Conservation (phyloP, 805 yeast species). For the Lipomyces spencermartinsiae region DNA sequence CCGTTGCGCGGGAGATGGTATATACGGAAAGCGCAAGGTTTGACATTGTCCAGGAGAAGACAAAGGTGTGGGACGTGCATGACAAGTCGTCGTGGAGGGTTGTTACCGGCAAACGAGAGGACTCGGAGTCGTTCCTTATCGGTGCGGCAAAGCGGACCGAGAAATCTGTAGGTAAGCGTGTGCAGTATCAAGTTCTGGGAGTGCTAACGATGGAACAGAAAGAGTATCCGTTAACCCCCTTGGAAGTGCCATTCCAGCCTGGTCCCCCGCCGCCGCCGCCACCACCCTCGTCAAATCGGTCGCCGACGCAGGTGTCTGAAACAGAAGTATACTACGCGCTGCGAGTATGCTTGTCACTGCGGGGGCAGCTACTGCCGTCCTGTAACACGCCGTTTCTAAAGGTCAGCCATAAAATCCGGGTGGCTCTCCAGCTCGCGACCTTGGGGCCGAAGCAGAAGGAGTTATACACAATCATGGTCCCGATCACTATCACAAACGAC, state of each 20-base stretch:
- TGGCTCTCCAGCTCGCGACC: not conserved
- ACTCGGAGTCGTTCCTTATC: not conserved
- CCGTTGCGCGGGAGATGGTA: not conserved
- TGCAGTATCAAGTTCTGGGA: not conserved
- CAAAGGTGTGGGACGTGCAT: not conserved
- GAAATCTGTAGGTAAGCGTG: not conserved
- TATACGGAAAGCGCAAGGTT: not conserved
- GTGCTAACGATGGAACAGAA: not conserved
- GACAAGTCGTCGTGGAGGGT: conserved; percentile 6
- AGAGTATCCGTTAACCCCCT: not conserved
- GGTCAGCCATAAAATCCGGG: conserved; percentile 11
- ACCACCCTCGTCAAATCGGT: conserved; percentile 6
- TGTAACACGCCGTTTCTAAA: conserved; percentile 16
- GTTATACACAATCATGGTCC: conserved; percentile 5
- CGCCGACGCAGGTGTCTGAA: not conserved
- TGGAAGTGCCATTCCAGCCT: conserved; percentile 7
- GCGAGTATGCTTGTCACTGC: conserved; percentile 5
- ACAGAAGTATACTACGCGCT: conserved; percentile 14
- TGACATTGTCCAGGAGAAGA: conserved; percentile 13
- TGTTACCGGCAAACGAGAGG: not conserved
- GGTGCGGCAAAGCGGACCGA: conserved; percentile 1
- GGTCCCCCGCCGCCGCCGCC: conserved; percentile 6
- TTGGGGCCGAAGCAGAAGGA: not conserved
- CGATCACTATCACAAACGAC: conserved; percentile 6
- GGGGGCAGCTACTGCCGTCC: conserved; percentile 11